Base-by-base conservation (phyloP, 306 rosid species). In the Rosa persica region DNA sequence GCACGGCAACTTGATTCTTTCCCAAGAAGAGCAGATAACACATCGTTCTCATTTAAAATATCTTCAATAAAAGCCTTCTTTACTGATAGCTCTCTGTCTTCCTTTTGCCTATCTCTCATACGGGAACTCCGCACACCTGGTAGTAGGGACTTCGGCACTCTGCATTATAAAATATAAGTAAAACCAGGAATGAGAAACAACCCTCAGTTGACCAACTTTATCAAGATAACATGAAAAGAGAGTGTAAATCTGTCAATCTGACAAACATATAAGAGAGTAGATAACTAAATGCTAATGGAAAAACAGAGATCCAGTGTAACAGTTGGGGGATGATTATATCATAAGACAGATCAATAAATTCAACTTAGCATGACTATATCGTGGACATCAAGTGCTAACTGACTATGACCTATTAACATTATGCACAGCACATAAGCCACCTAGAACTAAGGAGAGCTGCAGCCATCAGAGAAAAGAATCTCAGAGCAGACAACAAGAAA, bases 51-150 rank as follows among this genome's bases (percentile, higher is more conserved):
- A 38, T 85, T 87, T 78, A 90, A 81, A 66, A 95, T 88, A 82
- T 95, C 98, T 80, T 93, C 93, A 74, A 95, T 85, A 81, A 93
- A 95, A 73, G 93, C 93, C 83, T 80, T 91, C 83, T 95, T 95
- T 23, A 95, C 99, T 58, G 84, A 85, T 40, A 93, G 72, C 80
- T 95, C 98, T 82, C 91, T 95, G 74, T 91, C 97, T 87, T 95
- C 99, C 75, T 85, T 95, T 73, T 85, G 97, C 38, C 96, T 96
- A 78, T 93, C 96, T 86, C 90, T 88, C 71, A 89, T 78, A 73
- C 99, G 94, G 20, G 99, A 95, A 79, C 98, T 90, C 78, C 96
- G 89, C 64, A 95, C 93, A 48, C 99, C 98, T 34, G 99, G 98
- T 79, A 95, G 88, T 57, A 95, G 81, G 76, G 97, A 80, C 83